Base-by-base conservation (phyloP, 495 filamentous ascomycete genomes). In the Lasiosphaeris hirsuta region DNA sequence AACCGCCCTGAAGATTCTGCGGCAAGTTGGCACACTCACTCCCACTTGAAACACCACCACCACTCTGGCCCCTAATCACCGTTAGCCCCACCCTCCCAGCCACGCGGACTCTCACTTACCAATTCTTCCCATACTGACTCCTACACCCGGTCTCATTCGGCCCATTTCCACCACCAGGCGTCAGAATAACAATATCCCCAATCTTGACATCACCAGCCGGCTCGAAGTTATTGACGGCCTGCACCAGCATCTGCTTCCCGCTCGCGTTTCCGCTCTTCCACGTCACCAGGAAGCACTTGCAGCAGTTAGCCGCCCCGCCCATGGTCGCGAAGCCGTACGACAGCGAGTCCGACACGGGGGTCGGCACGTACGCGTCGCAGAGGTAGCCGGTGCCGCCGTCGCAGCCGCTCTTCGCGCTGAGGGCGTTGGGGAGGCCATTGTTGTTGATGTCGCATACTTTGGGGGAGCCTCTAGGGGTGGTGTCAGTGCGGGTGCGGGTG, bases 261-360 rank as follows among this genome's bases (percentile, higher is more conserved):
- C 7, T 7, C 1, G 60, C 60, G 10, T 13, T 33, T 38, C 60
- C 60, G 44, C 43, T 50, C 13, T 43, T 58, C 60, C 60, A 62
- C 23, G 55, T 55, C 13, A 62, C 39, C 51, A 58, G 55, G 55
- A 43, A 62, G 60, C 60, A 62, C 51, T 58, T 58, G 54, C 60
- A 62, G 50, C 60, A 62, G 50, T 58, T 54, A 40, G 8, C 44
- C 15, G 43, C 44, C 33, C 43, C 50, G 44, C n/a, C 15, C 34
- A 58, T 48, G 50, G 38, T 55, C 10, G 60, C 60, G 18, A 62
- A 62, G 44, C 60, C 60, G 35, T 62, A 62, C 14, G 55, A 50
- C 30, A 58, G 37, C 0, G 17, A 34, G 1, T 58, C 40, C 10
- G 49, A 38, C 13, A 54, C 57, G 9, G 57, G 57, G 0, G 50